Base-by-base conservation (phyloP, 2,329 filamentous ascomycete genomes). In the Madurella mycetomatis region DNA sequence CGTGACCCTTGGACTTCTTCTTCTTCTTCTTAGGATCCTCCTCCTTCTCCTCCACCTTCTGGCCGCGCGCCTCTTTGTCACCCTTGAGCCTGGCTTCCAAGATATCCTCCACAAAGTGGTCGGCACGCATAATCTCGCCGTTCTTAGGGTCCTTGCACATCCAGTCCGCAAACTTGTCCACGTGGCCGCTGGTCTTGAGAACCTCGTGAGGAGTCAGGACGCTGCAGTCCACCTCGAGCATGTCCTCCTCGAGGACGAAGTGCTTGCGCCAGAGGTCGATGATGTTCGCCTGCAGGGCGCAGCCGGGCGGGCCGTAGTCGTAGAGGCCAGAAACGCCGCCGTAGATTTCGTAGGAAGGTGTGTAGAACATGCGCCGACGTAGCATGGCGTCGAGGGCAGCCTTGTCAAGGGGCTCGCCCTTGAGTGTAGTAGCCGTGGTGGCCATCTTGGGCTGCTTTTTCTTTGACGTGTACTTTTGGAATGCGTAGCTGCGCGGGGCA, bases 141-240 rank as follows among this genome's bases (percentile, higher is more conserved):
- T 87, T 96, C 81, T 95, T 95, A 60, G 92, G 90, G 72, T 99
- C 94, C 74, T 95, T 96, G 85, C 90, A 96, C 92, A 97, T 96
- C 90, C 89, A 97, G 72, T 97, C 92, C 73, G 90, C 88, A 68
- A 97, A 97, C 74, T 95, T 95, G 73, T 96, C 92, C 62, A 97
- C 94, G 75, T 99, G 94, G 60, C 94, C 94, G 71, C 85, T 89
- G 51, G 92, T 96, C 81, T 97, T 95, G 68, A 99, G 83, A 39
- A 99, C 90, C 46, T 94, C 88, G 66, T 94, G 85, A 34, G 94
- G 94, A 41, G 94, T 99, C 68, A 99, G 74, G 74, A 92, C 94
- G 40, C 89, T 94, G 76, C 90, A 95, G 76, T 96, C 92, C 61
- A 96, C 85, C 76, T 95, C 90, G 62, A 95, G 84, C 90, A 96